Base-by-base conservation (phyloP, 768 basidiomycete genomes). In the Tubosaeta sp. region DNA sequence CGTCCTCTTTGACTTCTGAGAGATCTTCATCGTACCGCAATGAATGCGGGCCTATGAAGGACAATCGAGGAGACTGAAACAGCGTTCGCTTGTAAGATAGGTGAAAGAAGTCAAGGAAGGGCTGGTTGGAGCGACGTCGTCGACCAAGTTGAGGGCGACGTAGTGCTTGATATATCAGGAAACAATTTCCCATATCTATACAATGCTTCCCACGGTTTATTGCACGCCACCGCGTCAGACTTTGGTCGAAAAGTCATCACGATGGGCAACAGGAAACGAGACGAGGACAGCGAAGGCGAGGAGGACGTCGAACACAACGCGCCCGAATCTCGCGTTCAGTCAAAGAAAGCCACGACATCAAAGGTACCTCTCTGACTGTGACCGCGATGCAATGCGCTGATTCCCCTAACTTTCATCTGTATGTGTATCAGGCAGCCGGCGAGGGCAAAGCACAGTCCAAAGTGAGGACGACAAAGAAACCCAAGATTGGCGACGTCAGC, bases 11-110 rank as follows among this genome's bases (percentile, higher is more conserved):
- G 88, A 82, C 76, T 87, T 87, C 71, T 85, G 85, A 63, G 83
- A 77, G 72, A 94, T 91, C 82, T 87, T 91, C 91, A 94, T 94
- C 63, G 56, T 72, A 78, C 80, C 79, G 74, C 75, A 78, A 76
- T 71, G 55, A 71, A 61, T 71, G 75, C 77, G 72, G 65, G 51
- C 46, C 59, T 43, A 52, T 54, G 32, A 34, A 31, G 22, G 49
- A 43, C 42, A 44, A 29, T 44, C 55, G 31, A 58, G 66, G 53
- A 48, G 22, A 42, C 29, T 45, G 25, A 46, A 19, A 27, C 5
- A 29, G 42, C 37, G 19, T 14, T 51, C 19, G 12, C 48, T 47
- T 51, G 54, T 32, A 46, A 48, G 41, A 45, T 44, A 25, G 45
- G 25, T 54, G 51, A 46, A 52, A 37, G 54, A 54, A 51, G 53